These are phyloP conservation scores for Pythium aphanidermatum DNA, from an alignment of 352 stramenopile genomes.

Conservation along the genomic window DNA sequence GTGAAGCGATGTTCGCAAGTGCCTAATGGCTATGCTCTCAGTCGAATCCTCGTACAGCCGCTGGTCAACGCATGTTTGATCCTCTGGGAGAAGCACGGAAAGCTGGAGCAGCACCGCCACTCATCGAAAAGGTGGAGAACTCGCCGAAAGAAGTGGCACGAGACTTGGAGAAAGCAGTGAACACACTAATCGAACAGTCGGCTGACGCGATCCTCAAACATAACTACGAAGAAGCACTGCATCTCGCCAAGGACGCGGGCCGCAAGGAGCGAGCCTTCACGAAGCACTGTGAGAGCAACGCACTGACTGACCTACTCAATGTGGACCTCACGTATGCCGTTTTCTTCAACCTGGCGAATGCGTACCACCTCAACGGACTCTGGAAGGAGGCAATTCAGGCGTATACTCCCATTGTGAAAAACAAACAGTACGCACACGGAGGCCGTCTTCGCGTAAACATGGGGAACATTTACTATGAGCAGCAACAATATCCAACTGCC, in stretches of 20 bases:
- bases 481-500: slow-evolving; percentile 91
- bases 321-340: slow-evolving; percentile 93
- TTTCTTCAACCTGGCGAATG: slow-evolving; percentile 93
- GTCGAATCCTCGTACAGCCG: slow-evolving; percentile 74
- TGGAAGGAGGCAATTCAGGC: slow-evolving; percentile 93
- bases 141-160: slow-evolving; percentile 89
- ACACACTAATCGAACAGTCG: slow-evolving; percentile 90
- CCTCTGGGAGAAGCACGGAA: slow-evolving; percentile 85
- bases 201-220: slow-evolving; percentile 67
- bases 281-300: slow-evolving; percentile 88
- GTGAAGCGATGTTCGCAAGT: too few relatives aligned
- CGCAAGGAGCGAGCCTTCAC: slow-evolving; percentile 89
- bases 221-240: slow-evolving; percentile 82
- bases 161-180: slow-evolving; percentile 89
- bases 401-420: slow-evolving; percentile 95
- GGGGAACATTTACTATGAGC: slow-evolving; percentile 97
- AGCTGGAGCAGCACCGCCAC: slow-evolving; percentile 58
- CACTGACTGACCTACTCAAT: slow-evolving; percentile 87
- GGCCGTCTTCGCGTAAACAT: slow-evolving; percentile 94
- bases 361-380: slow-evolving; percentile 92
- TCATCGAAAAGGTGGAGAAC: slow-evolving; percentile 91
- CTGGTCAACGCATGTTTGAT: slow-evolving; percentile 80
- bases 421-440: slow-evolving; percentile 92
- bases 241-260: slow-evolving; percentile 77
- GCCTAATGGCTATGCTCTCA: too few relatives aligned